A percentile compares a stretch with the other conserved stretches of the same genome.
Evolutionary conservation across 2,329 filamentous ascomycete species (phyloP).

Genomic region (Colletotrichum eremochloae): DNA sequence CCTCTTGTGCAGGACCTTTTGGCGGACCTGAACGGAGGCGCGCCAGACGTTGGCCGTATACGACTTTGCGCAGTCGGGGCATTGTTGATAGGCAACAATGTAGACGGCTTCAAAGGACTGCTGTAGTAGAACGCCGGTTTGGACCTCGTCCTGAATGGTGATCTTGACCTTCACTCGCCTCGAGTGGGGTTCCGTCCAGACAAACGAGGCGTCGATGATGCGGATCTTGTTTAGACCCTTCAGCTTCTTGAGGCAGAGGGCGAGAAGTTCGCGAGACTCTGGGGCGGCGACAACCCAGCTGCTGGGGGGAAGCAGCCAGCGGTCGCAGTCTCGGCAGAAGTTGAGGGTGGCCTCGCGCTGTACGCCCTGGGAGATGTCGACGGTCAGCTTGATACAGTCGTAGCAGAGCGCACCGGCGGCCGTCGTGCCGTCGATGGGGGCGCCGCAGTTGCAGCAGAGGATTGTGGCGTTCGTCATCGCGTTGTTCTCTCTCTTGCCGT

Average conservation of each 20-base stretch:
- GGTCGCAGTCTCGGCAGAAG: slow-evolving; percentile 93
- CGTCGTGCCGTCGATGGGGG: slow-evolving; percentile 91
- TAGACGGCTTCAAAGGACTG: slow-evolving; percentile 97
- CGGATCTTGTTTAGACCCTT: slow-evolving; percentile 89
- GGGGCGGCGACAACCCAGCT: slow-evolving; percentile 88
- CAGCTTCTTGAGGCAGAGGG: slow-evolving; percentile 90
- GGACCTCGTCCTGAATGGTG: slow-evolving; percentile 82
- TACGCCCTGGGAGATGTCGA: slow-evolving; percentile 93
- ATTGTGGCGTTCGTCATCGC: slow-evolving; percentile 61
- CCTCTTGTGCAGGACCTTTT: slow-evolving; percentile 97
- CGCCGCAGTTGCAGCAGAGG: slow-evolving; percentile 97
- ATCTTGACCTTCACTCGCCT: slow-evolving; percentile 93
- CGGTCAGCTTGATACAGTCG: slow-evolving; percentile 94
- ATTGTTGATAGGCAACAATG: slow-evolving; percentile 91
- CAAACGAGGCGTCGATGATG: slow-evolving; percentile 95
- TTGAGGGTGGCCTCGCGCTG: slow-evolving; percentile 91
- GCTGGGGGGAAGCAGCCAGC: slow-evolving; percentile 88
- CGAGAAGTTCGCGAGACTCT: slow-evolving; percentile 93
- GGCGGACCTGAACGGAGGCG: slow-evolving; percentile 92
- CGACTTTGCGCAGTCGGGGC: slow-evolving; percentile 93
- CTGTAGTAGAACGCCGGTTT: slow-evolving; percentile 79
- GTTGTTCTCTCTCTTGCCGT: slow-evolving; percentile 6
- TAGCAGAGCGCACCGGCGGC: slow-evolving; percentile 90
- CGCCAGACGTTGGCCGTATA: slow-evolving; percentile 98
- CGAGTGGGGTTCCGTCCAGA: slow-evolving; percentile 99